phyloP scores from a whole-genome alignment of 1,284 basidiomycete genomes.

The Fomes fomentarius region DNA sequence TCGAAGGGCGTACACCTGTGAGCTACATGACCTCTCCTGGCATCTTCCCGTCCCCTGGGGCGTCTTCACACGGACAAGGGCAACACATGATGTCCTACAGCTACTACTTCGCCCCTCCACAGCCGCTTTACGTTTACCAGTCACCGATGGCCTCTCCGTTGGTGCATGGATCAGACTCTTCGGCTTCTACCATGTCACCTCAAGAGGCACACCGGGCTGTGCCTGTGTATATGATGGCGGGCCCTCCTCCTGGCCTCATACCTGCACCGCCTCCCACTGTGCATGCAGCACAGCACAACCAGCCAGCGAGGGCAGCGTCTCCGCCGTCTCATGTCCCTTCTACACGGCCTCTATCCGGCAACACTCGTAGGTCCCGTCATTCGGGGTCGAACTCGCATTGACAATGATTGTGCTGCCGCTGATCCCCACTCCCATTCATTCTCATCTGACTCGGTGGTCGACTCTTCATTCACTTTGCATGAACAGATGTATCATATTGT shows the following conservation, averaged over 20 bases:
- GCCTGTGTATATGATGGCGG: constrained; percentile 31
- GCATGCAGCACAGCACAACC: constrained; percentile 7
- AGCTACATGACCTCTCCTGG: constrained; percentile 25
- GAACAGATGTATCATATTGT: background rate
- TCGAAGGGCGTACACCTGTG: constrained; percentile 15
- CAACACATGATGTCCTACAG: constrained; percentile 26
- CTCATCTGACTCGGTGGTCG: background rate
- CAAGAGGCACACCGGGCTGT: constrained; percentile 26
- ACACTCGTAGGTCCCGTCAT: constrained; percentile 10
- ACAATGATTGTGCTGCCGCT: background rate
- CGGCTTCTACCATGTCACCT: constrained; percentile 11
- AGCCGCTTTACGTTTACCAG: constrained; percentile 32
- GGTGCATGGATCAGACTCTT: constrained; percentile 5
- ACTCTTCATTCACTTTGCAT: background rate
- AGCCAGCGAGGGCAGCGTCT: background rate
- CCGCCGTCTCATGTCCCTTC: constrained; percentile 13
- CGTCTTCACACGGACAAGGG: constrained; percentile 25
- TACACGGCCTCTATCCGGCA: background rate
- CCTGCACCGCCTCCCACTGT: constrained; percentile 5
- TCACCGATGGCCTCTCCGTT: constrained; percentile 18
- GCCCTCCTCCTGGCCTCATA: constrained; percentile 26
- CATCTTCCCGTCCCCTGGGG: constrained; percentile 26
- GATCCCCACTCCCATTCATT: background rate
- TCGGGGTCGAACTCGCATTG: constrained; percentile 12
- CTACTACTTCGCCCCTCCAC: constrained; percentile 29